Conservation (phyloP, 164 flowering plant species). For the Chloranthus sessilifolius region DNA sequence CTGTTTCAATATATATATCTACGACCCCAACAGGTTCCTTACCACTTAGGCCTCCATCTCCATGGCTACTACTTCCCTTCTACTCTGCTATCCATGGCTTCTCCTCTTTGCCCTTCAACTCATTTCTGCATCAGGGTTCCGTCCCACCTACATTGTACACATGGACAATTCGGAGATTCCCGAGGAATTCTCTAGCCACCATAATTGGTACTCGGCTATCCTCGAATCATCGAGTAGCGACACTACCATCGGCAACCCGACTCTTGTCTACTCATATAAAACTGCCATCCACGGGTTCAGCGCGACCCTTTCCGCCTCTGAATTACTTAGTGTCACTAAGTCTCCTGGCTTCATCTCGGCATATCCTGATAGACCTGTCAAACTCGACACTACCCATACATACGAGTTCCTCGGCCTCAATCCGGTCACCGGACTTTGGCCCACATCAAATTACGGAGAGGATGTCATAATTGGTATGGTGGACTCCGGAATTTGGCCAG, state of each 20-base stretch:
- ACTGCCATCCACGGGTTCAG: constrained; percentile 17
- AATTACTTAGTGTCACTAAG: neutral
- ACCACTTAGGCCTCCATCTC: too few relatives aligned
- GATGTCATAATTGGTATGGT: constrained; percentile 19
- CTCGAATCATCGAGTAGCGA: constrained; percentile 17
- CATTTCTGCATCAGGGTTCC: neutral
- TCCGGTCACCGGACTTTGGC: constrained; percentile 12
- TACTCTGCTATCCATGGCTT: too few relatives aligned
- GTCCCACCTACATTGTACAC: constrained; percentile 42
- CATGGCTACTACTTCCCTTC: too few relatives aligned
- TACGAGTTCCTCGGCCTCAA: constrained; percentile 12
- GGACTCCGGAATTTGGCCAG: constrained; percentile 24
- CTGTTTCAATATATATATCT: too few relatives aligned
- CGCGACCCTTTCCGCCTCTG: constrained; percentile 5
- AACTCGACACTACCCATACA: constrained; percentile 13
- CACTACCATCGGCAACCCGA: neutral
- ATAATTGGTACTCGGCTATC: constrained; percentile 43
- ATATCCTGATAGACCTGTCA: constrained; percentile 1
- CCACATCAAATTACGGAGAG: constrained; percentile 12
- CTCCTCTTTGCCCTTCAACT: too few relatives aligned
- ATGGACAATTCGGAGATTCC: constrained; percentile 60
- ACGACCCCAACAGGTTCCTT: too few relatives aligned
- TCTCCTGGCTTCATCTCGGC: constrained; percentile 8
- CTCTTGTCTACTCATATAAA: constrained; percentile 9
- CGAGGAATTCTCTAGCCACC: constrained; percentile 36